Percentiles rank a stretch among this genome's conserved stretches.
Evolutionary conservation across 192 early-diverging fungal genomes (phyloP).

Genomic region (Fimicolochytrium jonesii): DNA sequence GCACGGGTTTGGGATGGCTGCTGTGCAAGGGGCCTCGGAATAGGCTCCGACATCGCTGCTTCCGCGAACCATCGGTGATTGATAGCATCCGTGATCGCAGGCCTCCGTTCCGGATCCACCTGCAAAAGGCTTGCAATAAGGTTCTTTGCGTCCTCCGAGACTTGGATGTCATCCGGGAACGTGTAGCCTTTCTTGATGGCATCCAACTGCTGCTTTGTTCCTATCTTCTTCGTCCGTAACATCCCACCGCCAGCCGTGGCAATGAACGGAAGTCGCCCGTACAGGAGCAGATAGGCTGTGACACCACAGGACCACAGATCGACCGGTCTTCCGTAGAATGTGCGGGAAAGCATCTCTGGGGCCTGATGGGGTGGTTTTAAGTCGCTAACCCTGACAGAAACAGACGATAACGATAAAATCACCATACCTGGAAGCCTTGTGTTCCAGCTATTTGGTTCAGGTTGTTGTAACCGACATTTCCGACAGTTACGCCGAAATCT

Average conservation of each 20-base stretch:
- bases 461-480: constrained; percentile 33
- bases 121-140: constrained; percentile 65
- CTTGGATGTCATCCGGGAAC: not conserved
- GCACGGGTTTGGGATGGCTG: not conserved
- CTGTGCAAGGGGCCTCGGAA: not conserved
- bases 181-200: constrained; percentile 18
- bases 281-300: constrained; percentile 28
- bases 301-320: constrained; percentile 41
- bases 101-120: constrained; percentile 56
- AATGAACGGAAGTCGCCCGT: constrained; percentile 28
- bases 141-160: constrained; percentile 49
- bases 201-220: constrained; percentile 23
- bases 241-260: not conserved
- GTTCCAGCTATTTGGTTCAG: constrained; percentile 32
- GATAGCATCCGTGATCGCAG: constrained; percentile 69
- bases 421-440: constrained; percentile 23
- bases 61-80: constrained; percentile 75
- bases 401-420: too few species aligned
- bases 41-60: not conserved
- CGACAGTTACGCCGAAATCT: constrained; percentile 34
- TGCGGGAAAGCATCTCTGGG: constrained; percentile 38
- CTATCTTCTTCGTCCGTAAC: constrained; percentile 21
- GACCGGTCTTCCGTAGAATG: constrained; percentile 35
- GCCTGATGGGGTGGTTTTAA: too few species aligned
- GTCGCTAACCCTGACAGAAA: too few species aligned